Evolutionary conservation across 139 green algal species (phyloP).

Genomic region (Marvania coccoides): DNA sequence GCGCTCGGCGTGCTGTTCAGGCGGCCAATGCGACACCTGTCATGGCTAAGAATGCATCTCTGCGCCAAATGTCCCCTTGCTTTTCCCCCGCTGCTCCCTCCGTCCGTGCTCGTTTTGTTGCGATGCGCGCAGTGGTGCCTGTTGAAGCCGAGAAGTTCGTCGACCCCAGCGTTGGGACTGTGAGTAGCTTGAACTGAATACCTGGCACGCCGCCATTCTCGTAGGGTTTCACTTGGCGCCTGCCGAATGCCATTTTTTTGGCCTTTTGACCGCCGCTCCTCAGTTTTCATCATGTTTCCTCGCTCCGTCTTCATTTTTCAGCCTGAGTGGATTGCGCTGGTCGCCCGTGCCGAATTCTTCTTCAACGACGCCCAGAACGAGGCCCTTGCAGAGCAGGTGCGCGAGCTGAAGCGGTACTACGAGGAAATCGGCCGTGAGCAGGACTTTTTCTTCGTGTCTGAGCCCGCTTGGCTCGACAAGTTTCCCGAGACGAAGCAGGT

Average conservation of each 20-base stretch:
- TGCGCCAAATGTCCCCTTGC: not conserved
- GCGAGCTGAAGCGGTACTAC: slow-evolving; percentile 65
- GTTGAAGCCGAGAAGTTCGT: not conserved
- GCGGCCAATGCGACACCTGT: not conserved
- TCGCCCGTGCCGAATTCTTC: slow-evolving; percentile 78
- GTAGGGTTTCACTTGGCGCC: not conserved
- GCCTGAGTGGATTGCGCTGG: slow-evolving; percentile 65
- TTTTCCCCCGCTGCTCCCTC: not conserved
- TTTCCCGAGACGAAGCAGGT: slow-evolving; percentile 71
- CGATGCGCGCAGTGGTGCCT: not conserved
- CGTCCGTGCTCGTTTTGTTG: not conserved
- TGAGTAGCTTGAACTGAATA: not conserved
- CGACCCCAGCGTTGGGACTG: not conserved
- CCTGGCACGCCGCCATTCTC: not conserved
- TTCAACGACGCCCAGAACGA: slow-evolving; percentile 89
- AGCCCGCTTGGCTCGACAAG: slow-evolving; percentile 82
- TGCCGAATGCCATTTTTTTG: too few species aligned
- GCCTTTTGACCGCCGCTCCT: too few species aligned
- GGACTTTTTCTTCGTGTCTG: slow-evolving; percentile 74
- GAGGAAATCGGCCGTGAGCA: slow-evolving; percentile 17
- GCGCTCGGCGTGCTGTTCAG: not conserved
- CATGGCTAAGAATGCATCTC: not conserved
- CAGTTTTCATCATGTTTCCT: not conserved
- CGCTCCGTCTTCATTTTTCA: not conserved
- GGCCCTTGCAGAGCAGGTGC: slow-evolving; percentile 79